Evolutionary conservation across 75 land plant genomes (phyloP).

Genomic region (Picea sitchensis): DNA sequence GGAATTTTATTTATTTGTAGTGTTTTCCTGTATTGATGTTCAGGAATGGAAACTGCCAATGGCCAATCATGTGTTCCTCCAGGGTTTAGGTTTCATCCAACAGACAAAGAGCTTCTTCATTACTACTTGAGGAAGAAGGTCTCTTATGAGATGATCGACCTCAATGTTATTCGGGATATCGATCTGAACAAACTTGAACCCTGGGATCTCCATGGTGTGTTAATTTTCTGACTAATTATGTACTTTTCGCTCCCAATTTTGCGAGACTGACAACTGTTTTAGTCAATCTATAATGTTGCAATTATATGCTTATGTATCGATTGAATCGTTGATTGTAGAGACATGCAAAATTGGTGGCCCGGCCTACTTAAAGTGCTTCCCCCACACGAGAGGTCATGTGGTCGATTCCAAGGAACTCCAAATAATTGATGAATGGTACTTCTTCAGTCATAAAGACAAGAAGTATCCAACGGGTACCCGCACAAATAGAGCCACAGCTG

Average conservation of each 20-base stretch:
- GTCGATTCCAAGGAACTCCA: too few species aligned
- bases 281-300: too few species aligned
- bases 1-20: too few species aligned
- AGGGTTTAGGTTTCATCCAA: constrained; percentile 58
- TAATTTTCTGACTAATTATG: too few species aligned
- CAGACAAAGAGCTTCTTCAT: constrained; percentile 67
- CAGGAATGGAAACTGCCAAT: too few species aligned
- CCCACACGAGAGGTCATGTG: too few species aligned
- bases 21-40: too few species aligned
- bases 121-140: constrained; percentile 71
- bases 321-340: constrained; percentile 17
- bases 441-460: constrained; percentile 60
- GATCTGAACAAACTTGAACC: constrained; percentile 77
- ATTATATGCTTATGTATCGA: too few species aligned
- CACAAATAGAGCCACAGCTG: constrained; percentile 47
- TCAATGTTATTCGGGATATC: constrained; percentile 60
- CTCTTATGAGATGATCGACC: constrained; percentile 54
- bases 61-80: constrained; percentile 44
- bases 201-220: constrained; percentile 70
- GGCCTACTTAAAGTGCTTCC: too few species aligned
- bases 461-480: constrained; percentile 57
- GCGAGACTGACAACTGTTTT: too few species aligned
- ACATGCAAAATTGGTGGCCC: constrained; percentile 55
- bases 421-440: constrained; percentile 64
- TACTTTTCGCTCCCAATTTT: too few species aligned